Percentiles rank a stretch among this genome's conserved stretches.
Conservation (phyloP, 805 yeast genomes). For the Starmerella davenportii region DNA sequence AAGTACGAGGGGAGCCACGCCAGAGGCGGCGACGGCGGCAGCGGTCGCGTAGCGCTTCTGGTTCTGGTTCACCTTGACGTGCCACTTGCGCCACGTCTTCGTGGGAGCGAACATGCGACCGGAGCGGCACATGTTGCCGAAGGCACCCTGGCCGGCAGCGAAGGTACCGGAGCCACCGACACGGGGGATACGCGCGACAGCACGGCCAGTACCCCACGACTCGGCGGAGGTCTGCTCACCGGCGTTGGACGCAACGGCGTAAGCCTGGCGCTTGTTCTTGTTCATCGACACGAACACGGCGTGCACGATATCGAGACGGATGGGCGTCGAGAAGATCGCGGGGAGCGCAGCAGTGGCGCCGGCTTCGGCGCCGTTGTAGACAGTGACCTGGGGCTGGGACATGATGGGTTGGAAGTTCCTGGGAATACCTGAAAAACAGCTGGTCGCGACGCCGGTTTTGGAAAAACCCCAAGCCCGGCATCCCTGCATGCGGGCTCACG, state of each 20-base stretch:
- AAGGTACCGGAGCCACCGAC: conserved; percentile 99
- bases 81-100: conserved; percentile 99
- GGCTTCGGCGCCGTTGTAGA: conserved; percentile 77
- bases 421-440: too few species aligned
- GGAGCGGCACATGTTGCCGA: conserved; percentile 99
- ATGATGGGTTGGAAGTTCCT: conserved; percentile 4
- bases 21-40: conserved; percentile 98
- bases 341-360: conserved; percentile 79
- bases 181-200: conserved; percentile 99
- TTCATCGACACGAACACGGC: conserved; percentile 93
- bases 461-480: too few species aligned
- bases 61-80: conserved; percentile 99
- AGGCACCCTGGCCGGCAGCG: conserved; percentile 99
- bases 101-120: conserved; percentile 99
- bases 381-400: conserved; percentile 93
- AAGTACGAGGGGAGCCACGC: conserved; percentile 91
- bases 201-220: conserved; percentile 99
- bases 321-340: conserved; percentile 98
- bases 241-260: conserved; percentile 97
- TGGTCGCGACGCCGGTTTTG: too few species aligned
- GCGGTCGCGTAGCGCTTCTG: conserved; percentile 99
- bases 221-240: conserved; percentile 99
- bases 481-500: too few species aligned
- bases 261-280: conserved; percentile 99
- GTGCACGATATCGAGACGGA: conserved; percentile 99